Conservation (phyloP, 208 protist species). For the Angomonas ambiguus region DNA sequence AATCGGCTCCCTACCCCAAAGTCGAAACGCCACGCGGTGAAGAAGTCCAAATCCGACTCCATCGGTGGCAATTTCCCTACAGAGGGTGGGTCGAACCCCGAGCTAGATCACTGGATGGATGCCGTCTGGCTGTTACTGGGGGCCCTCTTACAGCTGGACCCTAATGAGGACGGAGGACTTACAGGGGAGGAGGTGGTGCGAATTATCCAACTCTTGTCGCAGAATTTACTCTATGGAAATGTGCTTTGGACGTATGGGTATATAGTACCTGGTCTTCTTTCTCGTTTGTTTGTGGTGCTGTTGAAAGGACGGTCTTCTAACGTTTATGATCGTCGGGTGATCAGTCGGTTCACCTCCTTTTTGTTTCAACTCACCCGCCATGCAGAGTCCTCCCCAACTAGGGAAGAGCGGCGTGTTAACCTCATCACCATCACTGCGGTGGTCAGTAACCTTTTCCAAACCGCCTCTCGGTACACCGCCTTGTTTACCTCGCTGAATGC, state of each 20-base stretch:
- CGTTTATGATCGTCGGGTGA: not conserved
- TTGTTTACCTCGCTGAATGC: not conserved
- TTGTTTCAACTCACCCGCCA: conserved; percentile 8
- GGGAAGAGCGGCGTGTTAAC: not conserved
- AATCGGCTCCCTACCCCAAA: not conserved
- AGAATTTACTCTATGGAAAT: not conserved
- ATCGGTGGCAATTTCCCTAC: not conserved
- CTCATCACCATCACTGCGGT: not conserved
- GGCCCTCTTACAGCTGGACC: not conserved
- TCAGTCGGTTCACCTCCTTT: conserved; percentile 3
- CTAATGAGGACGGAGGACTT: not conserved
- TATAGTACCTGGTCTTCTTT: not conserved
- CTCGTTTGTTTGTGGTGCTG: not conserved
- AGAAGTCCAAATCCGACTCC: not conserved
- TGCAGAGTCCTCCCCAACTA: not conserved
- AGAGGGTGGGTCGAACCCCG: not conserved
- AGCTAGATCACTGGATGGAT: conserved; percentile 3
- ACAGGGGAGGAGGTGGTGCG: not conserved
- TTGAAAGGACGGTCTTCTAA: not conserved
- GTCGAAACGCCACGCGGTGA: not conserved
- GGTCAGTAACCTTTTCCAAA: not conserved
- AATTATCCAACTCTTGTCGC: not conserved
- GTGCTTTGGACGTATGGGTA: not conserved
- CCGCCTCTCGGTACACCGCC: not conserved
- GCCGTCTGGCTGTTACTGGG: not conserved